Conservation (phyloP, 225 moss, liverwort and hornwort genomes). For the Ulota crispa region DNA sequence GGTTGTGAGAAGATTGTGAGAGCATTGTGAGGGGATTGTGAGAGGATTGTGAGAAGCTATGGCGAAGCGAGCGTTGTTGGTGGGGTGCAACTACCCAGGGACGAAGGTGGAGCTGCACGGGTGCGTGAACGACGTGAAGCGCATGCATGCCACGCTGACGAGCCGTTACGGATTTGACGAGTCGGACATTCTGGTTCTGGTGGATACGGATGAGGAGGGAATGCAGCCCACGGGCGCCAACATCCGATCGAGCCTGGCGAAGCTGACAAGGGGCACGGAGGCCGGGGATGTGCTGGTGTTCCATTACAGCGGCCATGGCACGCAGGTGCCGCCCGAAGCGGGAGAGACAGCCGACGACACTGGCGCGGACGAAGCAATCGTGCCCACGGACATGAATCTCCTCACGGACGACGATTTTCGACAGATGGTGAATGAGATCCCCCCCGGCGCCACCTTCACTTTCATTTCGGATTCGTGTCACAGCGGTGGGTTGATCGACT, state of each 20-base stretch:
- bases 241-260: slow-evolving; percentile 63
- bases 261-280: slow-evolving; percentile 51
- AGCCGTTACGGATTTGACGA: slow-evolving; percentile 67
- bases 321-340: slow-evolving; percentile 77
- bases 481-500: slow-evolving; percentile 84
- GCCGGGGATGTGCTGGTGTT: slow-evolving; percentile 73
- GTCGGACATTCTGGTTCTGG: slow-evolving; percentile 63
- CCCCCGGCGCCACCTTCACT: slow-evolving; percentile 58
- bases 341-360: slow-evolving; percentile 58
- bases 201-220: slow-evolving; percentile 62
- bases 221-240: slow-evolving; percentile 83
- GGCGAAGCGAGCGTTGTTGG: slow-evolving; percentile 74
- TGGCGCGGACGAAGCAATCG: slow-evolving; percentile 88
- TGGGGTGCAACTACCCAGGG: slow-evolving; percentile 90
- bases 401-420: slow-evolving; percentile 86
- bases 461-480: slow-evolving; percentile 95
- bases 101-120: slow-evolving; percentile 87
- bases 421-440: slow-evolving; percentile 58
- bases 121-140: slow-evolving; percentile 82
- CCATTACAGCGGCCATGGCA: slow-evolving; percentile 94
- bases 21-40: neutral
- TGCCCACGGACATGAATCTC: slow-evolving; percentile 85
- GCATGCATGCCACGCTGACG: slow-evolving; percentile 60
- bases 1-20: too few species aligned
- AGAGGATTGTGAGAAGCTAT: slow-evolving; percentile 12